phyloP scores from a whole-genome alignment of 106 monocot genomes.

The Ottelia alismoides region DNA sequence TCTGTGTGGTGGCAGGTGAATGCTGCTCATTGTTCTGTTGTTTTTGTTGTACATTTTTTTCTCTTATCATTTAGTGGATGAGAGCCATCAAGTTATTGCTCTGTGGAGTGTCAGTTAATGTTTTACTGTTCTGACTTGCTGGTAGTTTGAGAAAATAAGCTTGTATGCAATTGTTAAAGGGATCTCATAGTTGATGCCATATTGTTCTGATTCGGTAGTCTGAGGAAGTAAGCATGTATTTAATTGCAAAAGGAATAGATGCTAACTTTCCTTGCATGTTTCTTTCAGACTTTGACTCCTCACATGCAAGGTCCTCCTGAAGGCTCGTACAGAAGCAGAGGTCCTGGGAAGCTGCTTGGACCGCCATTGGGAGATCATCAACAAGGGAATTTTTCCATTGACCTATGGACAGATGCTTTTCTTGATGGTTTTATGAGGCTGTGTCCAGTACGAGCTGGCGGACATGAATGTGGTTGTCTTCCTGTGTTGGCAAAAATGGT shows the following conservation, averaged over 20 bases:
- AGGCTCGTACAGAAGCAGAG: slow-evolving; percentile 6
- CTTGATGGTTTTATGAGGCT: slow-evolving; percentile 72
- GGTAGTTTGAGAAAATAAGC: too few relatives aligned
- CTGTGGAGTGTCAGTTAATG: too few relatives aligned
- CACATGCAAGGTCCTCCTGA: slow-evolving; percentile 48
- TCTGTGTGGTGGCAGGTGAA: slow-evolving; percentile 97
- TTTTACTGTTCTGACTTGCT: not conserved
- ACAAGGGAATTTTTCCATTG: slow-evolving; percentile 38
- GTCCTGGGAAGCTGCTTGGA: slow-evolving; percentile 16
- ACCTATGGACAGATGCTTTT: slow-evolving; percentile 84
- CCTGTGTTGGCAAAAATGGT: slow-evolving; percentile 66
- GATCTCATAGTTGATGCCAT: too few relatives aligned
- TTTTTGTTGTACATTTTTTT: too few relatives aligned
- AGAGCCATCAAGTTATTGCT: too few relatives aligned
- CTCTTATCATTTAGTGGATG: too few relatives aligned
- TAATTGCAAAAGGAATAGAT: too few relatives aligned
- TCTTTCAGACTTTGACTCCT: slow-evolving; percentile 61
- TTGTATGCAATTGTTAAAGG: too few relatives aligned
- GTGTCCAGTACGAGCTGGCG: slow-evolving; percentile 74
- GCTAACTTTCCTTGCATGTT: too few relatives aligned
- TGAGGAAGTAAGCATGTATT: too few relatives aligned
- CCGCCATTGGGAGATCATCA: slow-evolving; percentile 12
- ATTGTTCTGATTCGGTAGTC: slow-evolving; percentile 8
- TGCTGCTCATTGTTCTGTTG: not conserved
- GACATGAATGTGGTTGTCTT: slow-evolving; percentile 95